These are phyloP conservation scores for Dendrostoma leiphaemia DNA, from an alignment of 2,329 filamentous ascomycete genomes.

Conservation along the genomic window DNA sequence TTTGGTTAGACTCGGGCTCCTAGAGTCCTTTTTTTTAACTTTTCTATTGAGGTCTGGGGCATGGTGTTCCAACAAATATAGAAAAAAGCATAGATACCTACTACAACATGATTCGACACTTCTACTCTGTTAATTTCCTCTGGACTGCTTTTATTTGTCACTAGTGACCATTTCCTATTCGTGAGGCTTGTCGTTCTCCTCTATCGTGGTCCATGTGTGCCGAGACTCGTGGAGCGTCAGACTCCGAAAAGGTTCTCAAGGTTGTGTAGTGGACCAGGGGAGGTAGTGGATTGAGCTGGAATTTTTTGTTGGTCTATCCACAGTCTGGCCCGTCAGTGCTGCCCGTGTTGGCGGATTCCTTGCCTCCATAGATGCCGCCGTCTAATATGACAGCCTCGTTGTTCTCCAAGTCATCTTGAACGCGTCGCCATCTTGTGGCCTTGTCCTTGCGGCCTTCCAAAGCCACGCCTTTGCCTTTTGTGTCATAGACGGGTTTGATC, in stretches of 20 bases:
- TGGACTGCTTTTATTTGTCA: background rate
- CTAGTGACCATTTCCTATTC: too few species aligned
- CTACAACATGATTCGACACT: constrained; percentile 9
- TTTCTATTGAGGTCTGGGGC: background rate
- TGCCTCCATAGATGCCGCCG: constrained; percentile 49
- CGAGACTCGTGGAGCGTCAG: background rate
- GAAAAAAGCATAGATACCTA: constrained; percentile 19
- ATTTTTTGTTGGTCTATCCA: constrained; percentile 26
- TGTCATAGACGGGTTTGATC: constrained; percentile 62
- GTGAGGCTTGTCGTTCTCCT: too few species aligned
- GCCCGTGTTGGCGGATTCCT: constrained; percentile 15
- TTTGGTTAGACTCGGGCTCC: constrained; percentile 14
- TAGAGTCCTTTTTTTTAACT: too few species aligned
- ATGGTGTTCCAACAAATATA: constrained; percentile 10
- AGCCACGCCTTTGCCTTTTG: constrained; percentile 49
- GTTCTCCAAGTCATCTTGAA: constrained; percentile 58
- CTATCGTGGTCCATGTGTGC: too few species aligned
- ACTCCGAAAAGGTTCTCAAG: too few species aligned
- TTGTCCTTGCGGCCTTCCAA: constrained; percentile 42
- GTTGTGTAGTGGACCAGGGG: too few species aligned
- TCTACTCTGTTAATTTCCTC: background rate
- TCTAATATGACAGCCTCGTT: constrained; percentile 60
- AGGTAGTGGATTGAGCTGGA: too few species aligned
- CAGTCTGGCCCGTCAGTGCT: constrained; percentile 36
- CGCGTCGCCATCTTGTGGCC: constrained; percentile 53